Evolutionary conservation across 257 asterid genomes (phyloP).

Genomic region (Jaltomata sinuosa): DNA sequence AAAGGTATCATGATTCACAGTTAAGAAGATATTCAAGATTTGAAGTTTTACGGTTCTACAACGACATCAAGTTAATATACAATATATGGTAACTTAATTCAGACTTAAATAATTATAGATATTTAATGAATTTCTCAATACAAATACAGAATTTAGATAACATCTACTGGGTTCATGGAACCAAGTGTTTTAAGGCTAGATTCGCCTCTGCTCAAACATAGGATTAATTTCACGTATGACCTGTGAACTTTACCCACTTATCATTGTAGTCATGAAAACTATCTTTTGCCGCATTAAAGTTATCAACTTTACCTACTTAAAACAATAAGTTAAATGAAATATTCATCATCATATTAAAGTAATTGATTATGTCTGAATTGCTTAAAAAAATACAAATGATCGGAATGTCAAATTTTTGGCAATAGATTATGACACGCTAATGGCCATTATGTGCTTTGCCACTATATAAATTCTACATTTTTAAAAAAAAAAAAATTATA

Average conservation of each 20-base stretch:
- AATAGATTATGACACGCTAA: neutral
- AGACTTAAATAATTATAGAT: neutral
- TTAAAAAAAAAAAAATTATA: no score
- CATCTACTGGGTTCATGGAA: neutral
- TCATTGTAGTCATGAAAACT: neutral
- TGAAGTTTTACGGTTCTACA: neutral
- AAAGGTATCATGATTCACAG: neutral
- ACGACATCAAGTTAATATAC: neutral
- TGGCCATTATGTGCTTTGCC: neutral
- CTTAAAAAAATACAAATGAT: neutral
- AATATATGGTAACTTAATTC: no score
- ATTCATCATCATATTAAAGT: neutral
- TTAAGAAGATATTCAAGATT: neutral
- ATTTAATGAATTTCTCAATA: neutral
- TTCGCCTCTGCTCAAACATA: neutral
- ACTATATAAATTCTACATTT: no score
- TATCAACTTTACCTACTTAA: neutral
- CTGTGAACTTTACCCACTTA: neutral
- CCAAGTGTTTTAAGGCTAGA: neutral
- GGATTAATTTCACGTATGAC: neutral
- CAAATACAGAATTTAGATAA: neutral
- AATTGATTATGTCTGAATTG: neutral
- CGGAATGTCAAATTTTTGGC: neutral
- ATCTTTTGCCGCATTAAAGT: neutral
- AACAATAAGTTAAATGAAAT: neutral